Evolutionary conservation across 352 stramenopile genomes (phyloP), one percentile per base, ranked within the genome.

Genomic region (Globisporangium nunn): DNA sequence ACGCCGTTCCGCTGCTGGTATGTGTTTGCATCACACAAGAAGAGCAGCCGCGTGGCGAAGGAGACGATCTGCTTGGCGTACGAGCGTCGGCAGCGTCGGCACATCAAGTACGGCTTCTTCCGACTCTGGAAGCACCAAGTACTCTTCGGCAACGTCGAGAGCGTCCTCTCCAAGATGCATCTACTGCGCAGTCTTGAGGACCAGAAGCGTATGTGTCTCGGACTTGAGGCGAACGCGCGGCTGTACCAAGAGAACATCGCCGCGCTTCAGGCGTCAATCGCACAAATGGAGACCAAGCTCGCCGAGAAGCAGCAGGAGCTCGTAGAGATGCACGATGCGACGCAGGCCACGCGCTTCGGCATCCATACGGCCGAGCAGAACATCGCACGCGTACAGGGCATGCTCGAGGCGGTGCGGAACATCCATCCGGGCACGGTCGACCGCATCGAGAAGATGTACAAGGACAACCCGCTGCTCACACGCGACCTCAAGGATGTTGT

Each of bases 51-150:
- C n/a, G 50, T 54, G 1, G 71, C 82, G 1, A 83, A 87, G 51
- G 73, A 85, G 47, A 78, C 63, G 40, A 82, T 92, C 48, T 90
- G 81, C 33, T 59, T 80, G 0, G 82, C 82, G 15, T 92, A 88
- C 62, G 67, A 85, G 50, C 75, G 80, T 0, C 68, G 82, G 6
- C 70, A 82, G 37, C 62, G 72, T 2, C 75, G 79, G 2, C 77
- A 90, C 30, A 78, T 58, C 35, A 87, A 87, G 71, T 92, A 90
- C 64, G 72, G 68, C 50, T 89, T 92, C 66, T 92, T 92, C 28
- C 76, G 80, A 1, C 56, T 92, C 11, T 92, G 82, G 82, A 88
- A 91, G 53, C 82, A 91, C 58, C 80, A 88, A 31, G 63, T 81
- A 17, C 59, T 89, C 12, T 92, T 91, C 58, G 82, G 82, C 0